Percentiles rank a stretch among this genome's conserved stretches.
phyloP scores from a whole-genome alignment of 2,329 filamentous ascomycete species.

The Verticillium albo-atrum region DNA sequence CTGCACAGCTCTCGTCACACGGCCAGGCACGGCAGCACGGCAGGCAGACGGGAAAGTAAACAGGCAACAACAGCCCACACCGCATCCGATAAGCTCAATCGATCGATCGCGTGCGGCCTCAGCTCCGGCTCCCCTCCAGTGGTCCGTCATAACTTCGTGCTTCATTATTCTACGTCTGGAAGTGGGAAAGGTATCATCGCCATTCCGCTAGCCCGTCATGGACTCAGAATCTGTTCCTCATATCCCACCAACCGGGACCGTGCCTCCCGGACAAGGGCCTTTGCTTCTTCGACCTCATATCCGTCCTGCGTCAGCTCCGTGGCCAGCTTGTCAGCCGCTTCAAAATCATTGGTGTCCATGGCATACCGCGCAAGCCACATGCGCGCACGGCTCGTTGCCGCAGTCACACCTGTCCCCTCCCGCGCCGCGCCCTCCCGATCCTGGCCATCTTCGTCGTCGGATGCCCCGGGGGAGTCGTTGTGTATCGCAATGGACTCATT shows the following conservation, averaged over 20 bases:
- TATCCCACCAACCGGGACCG: conserved; percentile 59
- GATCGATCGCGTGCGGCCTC: background rate
- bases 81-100: background rate
- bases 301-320: conserved; percentile 94
- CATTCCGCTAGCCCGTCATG: background rate
- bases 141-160: background rate
- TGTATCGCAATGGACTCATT: conserved; percentile 51
- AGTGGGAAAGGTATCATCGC: background rate
- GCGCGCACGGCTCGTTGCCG: conserved; percentile 84
- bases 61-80: background rate
- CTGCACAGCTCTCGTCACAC: background rate
- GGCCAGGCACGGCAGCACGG: background rate
- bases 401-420: conserved; percentile 77
- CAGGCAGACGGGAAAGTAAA: background rate
- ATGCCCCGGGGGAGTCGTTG: conserved; percentile 43
- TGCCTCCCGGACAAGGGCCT: conserved; percentile 84
- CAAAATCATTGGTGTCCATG: conserved; percentile 70
- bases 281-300: conserved; percentile 94
- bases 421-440: conserved; percentile 18
- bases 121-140: background rate
- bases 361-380: conserved; percentile 89
- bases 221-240: background rate
- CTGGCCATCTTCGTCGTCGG: conserved; percentile 26
- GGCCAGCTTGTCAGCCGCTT: conserved; percentile 72
- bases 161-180: background rate